phyloP scores from a whole-genome alignment of 2,329 filamentous ascomycete species.

The Purpureocillium lavendulum region DNA sequence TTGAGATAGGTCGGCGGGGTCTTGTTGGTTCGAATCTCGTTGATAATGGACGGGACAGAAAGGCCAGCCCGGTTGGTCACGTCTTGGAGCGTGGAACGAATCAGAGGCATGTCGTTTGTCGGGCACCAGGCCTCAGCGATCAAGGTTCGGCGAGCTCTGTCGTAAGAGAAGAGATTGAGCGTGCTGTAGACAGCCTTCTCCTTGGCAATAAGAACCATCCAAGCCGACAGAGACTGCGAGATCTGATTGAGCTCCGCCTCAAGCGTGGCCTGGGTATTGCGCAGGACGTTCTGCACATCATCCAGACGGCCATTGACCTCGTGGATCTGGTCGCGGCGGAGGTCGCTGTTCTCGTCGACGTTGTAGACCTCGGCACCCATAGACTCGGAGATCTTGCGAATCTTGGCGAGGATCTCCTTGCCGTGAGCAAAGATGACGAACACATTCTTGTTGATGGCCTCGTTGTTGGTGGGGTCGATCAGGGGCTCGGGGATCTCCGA shows the following conservation, averaged over 20 bases:
- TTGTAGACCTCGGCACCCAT: constrained; percentile 93
- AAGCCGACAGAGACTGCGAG: constrained; percentile 82
- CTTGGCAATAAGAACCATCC: constrained; percentile 97
- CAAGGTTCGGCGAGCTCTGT: constrained; percentile 87
- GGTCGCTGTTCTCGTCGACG: constrained; percentile 94
- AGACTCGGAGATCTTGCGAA: constrained; percentile 97
- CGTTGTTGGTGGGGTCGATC: constrained; percentile 85
- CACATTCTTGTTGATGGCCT: constrained; percentile 91
- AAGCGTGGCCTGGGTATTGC: constrained; percentile 90
- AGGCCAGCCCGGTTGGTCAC: constrained; percentile 93
- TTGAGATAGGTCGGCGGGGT: constrained; percentile 95
- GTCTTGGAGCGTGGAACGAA: constrained; percentile 89
- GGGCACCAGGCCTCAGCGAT: constrained; percentile 98
- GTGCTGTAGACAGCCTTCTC: constrained; percentile 97
- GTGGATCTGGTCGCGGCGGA: constrained; percentile 90
- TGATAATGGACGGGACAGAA: constrained; percentile 97
- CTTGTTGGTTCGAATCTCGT: constrained; percentile 94
- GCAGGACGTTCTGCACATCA: constrained; percentile 85
- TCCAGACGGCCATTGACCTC: constrained; percentile 91
- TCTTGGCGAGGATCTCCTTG: constrained; percentile 97
- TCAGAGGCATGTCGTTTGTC: constrained; percentile 78
- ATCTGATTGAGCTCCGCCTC: constrained; percentile 92
- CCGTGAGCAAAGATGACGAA: constrained; percentile 99
- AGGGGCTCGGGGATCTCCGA: constrained; percentile 93
- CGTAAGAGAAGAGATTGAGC: constrained; percentile 93